A percentile compares a stretch with the other conserved stretches of the same genome.
These are phyloP conservation scores for Aspergillus vadensis DNA, from an alignment of 2,329 filamentous ascomycete species.

Conservation along the genomic window DNA sequence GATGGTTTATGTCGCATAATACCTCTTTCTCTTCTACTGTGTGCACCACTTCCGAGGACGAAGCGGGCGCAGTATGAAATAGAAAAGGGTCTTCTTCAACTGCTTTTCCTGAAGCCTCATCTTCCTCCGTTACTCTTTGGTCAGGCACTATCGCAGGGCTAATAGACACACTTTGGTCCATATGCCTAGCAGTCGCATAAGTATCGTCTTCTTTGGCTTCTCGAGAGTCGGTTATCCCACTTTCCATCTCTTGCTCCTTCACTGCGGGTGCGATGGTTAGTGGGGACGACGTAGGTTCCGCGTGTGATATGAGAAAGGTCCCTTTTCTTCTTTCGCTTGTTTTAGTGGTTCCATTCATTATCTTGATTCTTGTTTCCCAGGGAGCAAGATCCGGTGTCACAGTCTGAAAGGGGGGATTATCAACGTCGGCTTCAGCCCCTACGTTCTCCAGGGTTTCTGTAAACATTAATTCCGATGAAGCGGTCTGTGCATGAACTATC, in stretches of 20 bases:
- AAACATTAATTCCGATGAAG: not conserved
- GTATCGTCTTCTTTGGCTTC: not conserved
- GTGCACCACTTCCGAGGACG: not conserved
- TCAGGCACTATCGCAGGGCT: not conserved
- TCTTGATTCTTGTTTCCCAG: too few species aligned
- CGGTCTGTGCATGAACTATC: not conserved
- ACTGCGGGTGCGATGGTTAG: not conserved
- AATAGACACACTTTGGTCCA: too few species aligned
- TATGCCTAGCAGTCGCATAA: too few species aligned
- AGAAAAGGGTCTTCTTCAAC: not conserved
- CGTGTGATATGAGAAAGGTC: not conserved
- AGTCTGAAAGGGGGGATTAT: not conserved
- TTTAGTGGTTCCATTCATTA: not conserved
- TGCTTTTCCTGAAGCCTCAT: not conserved
- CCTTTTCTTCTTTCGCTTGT: not conserved
- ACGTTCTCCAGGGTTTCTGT: not conserved
- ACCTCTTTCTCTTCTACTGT: not conserved
- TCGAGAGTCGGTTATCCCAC: not conserved
- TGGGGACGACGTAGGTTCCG: not conserved
- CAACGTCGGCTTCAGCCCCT: not conserved
- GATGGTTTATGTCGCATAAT: not conserved
- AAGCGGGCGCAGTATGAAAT: not conserved
- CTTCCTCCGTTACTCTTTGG: not conserved
- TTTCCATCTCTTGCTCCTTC: not conserved
- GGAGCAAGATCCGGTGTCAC: not conserved